phyloP scores from a whole-genome alignment of 2,329 filamentous ascomycete genomes.

The Xylariales sp. region DNA sequence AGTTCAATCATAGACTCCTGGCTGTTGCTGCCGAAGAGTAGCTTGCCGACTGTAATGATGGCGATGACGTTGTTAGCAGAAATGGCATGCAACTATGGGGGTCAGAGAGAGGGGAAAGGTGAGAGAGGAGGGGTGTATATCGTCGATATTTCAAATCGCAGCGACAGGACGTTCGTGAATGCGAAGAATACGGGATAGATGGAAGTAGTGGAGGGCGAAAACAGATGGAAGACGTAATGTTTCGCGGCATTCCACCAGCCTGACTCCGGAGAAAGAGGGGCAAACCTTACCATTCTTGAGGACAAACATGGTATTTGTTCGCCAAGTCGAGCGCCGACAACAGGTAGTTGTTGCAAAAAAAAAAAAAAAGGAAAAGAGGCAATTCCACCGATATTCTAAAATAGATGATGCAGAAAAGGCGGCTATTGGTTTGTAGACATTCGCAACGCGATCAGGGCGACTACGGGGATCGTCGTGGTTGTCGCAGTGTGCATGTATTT shows the following conservation, averaged over 20 bases:
- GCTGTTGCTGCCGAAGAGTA: slow-evolving; percentile 86
- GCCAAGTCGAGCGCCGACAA: slow-evolving; percentile 8
- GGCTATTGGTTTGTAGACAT: neutral
- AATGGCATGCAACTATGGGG: too few species aligned
- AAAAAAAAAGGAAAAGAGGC: too few species aligned
- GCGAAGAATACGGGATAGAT: neutral
- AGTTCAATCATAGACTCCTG: slow-evolving; percentile 96
- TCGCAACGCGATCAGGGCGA: slow-evolving; percentile 6
- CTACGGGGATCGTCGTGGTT: neutral
- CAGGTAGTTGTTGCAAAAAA: neutral
- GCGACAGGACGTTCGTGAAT: neutral
- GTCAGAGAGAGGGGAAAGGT: too few species aligned
- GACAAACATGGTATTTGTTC: slow-evolving; percentile 53
- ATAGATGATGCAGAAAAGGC: neutral
- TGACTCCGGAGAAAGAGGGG: slow-evolving; percentile 20
- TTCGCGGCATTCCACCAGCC: too few species aligned
- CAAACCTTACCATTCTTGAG: slow-evolving; percentile 55
- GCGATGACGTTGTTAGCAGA: slow-evolving; percentile 10
- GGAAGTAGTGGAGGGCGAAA: neutral
- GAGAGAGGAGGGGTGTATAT: too few species aligned
- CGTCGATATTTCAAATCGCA: too few species aligned
- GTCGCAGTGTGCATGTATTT: neutral
- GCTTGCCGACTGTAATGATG: slow-evolving; percentile 80
- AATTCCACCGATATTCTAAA: too few species aligned
- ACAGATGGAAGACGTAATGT: neutral